These are phyloP conservation scores for Saccharomyces hybrid DNA, from an alignment of 1,139 yeast genomes.

Conservation along the genomic window DNA sequence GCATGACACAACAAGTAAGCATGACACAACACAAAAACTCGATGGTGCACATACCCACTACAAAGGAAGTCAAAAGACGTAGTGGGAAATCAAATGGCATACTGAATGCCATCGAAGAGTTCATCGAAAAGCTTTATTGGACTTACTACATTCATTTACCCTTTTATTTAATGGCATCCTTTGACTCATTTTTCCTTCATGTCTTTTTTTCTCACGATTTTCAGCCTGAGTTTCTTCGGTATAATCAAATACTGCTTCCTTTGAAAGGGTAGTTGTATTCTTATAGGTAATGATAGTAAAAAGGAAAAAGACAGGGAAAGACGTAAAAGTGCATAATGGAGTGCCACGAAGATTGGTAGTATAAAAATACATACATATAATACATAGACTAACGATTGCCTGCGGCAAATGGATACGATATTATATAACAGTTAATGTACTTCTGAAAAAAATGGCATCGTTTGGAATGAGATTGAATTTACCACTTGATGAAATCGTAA, in stretches of 20 bases:
- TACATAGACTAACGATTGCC: neutral
- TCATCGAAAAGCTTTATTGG: slow-evolving; percentile 33
- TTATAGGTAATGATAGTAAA: neutral
- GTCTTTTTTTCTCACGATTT: slow-evolving; percentile 29
- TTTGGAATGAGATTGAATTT: neutral
- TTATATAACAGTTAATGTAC: neutral
- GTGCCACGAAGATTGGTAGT: neutral
- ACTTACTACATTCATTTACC: slow-evolving; percentile 38
- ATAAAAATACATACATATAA: neutral
- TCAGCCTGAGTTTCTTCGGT: slow-evolving; percentile 30
- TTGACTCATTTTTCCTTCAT: slow-evolving; percentile 36
- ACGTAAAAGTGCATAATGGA: neutral
- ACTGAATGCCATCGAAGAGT: slow-evolving; percentile 12
- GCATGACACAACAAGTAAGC: neutral
- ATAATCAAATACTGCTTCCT: slow-evolving; percentile 24
- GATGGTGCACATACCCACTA: slow-evolving; percentile 14
- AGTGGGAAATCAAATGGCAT: slow-evolving; percentile 10
- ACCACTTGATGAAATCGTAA: neutral
- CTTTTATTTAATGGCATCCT: slow-evolving; percentile 36
- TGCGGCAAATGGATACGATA: neutral
- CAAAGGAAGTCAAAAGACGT: slow-evolving; percentile 8
- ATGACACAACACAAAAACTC: slow-evolving; percentile 4
- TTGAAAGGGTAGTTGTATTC: neutral
- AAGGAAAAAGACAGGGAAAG: neutral
- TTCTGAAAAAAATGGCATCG: neutral